phyloP scores from a whole-genome alignment of 2,329 filamentous ascomycete genomes.

The Elsinoe batatas region DNA sequence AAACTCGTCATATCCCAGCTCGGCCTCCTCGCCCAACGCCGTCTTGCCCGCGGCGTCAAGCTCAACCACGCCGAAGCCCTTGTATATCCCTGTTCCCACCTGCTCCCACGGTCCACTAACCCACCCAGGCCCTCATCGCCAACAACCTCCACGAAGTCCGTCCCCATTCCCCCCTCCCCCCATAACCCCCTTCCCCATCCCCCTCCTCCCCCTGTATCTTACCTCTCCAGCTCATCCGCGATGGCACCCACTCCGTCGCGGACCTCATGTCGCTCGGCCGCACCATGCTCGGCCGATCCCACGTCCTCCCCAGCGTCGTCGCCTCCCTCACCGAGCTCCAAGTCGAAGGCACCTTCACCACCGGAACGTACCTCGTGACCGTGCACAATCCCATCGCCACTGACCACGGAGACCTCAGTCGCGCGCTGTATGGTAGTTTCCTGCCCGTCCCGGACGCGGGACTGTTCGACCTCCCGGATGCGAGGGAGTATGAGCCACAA shows the following conservation, averaged over 20 bases:
- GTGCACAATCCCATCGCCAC: conserved; percentile 81
- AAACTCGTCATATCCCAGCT: conserved; percentile 90
- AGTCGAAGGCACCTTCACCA: conserved; percentile 87
- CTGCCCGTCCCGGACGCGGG: conserved; percentile 64
- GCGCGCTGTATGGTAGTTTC: conserved; percentile 84
- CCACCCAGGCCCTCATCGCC: conserved; percentile 63
- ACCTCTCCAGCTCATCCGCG: conserved; percentile 63
- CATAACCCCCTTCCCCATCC: too few species aligned
- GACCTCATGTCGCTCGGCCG: conserved; percentile 88
- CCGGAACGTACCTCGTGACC: conserved; percentile 86
- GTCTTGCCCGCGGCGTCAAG: conserved; percentile 77
- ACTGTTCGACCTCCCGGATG: conserved; percentile 51
- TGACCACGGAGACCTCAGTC: conserved; percentile 77
- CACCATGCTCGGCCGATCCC: conserved; percentile 85
- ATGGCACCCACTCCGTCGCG: conserved; percentile 85
- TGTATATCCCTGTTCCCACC: conserved; percentile 37
- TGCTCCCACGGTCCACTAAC: conserved; percentile 17
- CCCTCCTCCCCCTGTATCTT: conserved; percentile 2
- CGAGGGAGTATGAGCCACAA: conserved; percentile 55
- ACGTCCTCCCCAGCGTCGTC: conserved; percentile 76
- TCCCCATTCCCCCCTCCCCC: conserved; percentile 5
- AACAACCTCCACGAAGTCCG: conserved; percentile 76
- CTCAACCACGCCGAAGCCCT: conserved; percentile 85
- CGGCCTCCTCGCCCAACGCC: conserved; percentile 74
- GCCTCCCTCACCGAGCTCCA: conserved; percentile 73